Conservation (phyloP, 306 rosid genomes). For the Cercis canadensis region DNA sequence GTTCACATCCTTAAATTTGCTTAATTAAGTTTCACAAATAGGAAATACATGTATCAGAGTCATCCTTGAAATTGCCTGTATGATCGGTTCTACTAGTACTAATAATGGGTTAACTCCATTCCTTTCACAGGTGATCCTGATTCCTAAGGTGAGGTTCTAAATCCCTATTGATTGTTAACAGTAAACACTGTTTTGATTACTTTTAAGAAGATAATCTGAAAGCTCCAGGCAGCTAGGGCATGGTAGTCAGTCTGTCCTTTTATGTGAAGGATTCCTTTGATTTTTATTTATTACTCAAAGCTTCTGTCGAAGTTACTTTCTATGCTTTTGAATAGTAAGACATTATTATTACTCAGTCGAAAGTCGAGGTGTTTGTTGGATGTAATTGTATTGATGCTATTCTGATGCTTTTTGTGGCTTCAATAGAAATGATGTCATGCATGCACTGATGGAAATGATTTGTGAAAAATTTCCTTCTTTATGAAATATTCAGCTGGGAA, state of each 20-base stretch:
- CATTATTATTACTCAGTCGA: conserved; percentile 4
- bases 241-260: conserved; percentile 33
- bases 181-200: conserved; percentile 37
- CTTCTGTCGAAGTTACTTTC: conserved; percentile 25
- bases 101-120: conserved; percentile 53
- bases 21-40: conserved; percentile 21
- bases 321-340: background rate
- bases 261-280: conserved; percentile 32
- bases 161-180: conserved; percentile 33
- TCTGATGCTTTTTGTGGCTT: conserved; percentile 17
- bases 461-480: background rate
- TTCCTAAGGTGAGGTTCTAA: conserved; percentile 63
- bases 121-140: conserved; percentile 77
- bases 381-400: conserved; percentile 15
- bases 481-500: background rate
- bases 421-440: conserved; percentile 5
- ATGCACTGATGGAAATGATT: background rate
- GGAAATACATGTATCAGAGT: conserved; percentile 41
- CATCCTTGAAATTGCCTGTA: conserved; percentile 48
- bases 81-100: conserved; percentile 39
- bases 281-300: background rate
- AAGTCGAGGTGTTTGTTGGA: conserved; percentile 15
- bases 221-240: conserved; percentile 41
- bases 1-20: conserved; percentile 28
- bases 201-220: conserved; percentile 38